Evolutionary conservation across 768 basidiomycete species (phyloP).

Genomic region (Tulasnella sp.): DNA sequence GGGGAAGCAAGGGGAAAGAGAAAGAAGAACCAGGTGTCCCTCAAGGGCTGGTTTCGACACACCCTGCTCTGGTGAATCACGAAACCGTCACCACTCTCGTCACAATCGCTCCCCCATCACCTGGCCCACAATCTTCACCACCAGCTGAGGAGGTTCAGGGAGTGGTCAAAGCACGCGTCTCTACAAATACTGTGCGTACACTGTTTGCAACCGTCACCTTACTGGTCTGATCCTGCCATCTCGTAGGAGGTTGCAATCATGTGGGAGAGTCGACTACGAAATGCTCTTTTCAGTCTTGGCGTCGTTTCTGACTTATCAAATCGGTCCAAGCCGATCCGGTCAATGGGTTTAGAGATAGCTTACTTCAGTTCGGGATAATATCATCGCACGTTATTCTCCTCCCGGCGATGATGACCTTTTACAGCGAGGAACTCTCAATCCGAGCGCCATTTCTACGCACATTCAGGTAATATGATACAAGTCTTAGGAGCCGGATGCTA

Average conservation of each 20-base stretch:
- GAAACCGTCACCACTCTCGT: background rate
- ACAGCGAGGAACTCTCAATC: background rate
- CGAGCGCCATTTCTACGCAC: background rate
- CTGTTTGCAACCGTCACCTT: slow-evolving; percentile 1
- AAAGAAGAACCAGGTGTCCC: slow-evolving; percentile 24
- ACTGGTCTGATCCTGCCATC: background rate
- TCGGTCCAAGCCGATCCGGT: slow-evolving; percentile 76
- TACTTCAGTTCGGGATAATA: slow-evolving; percentile 48
- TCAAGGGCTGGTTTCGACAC: background rate
- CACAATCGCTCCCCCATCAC: slow-evolving; percentile 19
- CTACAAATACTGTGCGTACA: slow-evolving; percentile 71
- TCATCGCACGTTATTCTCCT: background rate
- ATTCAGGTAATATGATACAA: background rate
- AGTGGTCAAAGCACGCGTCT: slow-evolving; percentile 82
- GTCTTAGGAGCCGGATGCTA: background rate
- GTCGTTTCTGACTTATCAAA: slow-evolving; percentile 85
- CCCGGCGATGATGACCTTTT: background rate
- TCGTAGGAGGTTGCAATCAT: slow-evolving; percentile 78
- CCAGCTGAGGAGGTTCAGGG: slow-evolving; percentile 49
- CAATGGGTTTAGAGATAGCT: slow-evolving; percentile 85
- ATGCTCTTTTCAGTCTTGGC: slow-evolving; percentile 83
- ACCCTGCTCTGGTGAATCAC: background rate
- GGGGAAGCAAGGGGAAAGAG: slow-evolving; percentile 31
- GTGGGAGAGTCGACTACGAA: slow-evolving; percentile 89
- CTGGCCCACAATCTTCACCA: background rate